Base-by-base conservation (phyloP, 345 rosid genomes). In the Ceriops zippeliana region DNA sequence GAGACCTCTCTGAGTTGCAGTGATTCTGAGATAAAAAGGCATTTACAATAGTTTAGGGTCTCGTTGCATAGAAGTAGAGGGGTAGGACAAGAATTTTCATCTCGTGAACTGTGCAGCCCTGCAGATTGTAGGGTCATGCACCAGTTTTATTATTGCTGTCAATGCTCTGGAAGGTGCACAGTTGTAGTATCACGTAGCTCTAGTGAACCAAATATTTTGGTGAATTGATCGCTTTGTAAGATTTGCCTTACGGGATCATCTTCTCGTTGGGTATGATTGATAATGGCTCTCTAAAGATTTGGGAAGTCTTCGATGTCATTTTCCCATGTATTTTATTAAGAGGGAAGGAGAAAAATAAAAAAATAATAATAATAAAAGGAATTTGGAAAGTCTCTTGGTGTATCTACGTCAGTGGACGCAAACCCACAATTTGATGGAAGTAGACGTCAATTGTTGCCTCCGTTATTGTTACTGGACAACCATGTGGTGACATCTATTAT, bases 151-250 rank as follows among this genome's bases (percentile, higher is more conserved):
- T 15, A 16, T 27, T n/a, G 49, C 42, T 42, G 63, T 24, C 30
- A 38, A 32, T 20, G 9, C 38, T 19, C 11, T 20, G 52, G 62
- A 67, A 47, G 32, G 10, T 51, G 61, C 62, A 53, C 34, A 73
- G 49, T 37, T 66, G 47, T 73, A 67, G 61, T 52, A 35, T 66
- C 5, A 26, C 17, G 4, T 28, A 61, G 49, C 42, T 67, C 65
- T 60, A 53, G 22, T 57, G 17, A 66, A 31, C 70, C 20, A 17
- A 32, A 34, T 30, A 52, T 61, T 52, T 54, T 54, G 63, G 47
- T 70, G 30, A 54, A 54, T 52, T 70, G 51, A 13, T 52, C 35
- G 10, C 62, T 30, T 30, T 59, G 38, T 56, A 10, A 47, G 35
- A 58, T 42, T 58, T 32, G 6, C 21, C 47, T 27, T 13, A 9